A percentile compares a stretch with the other conserved stretches of the same genome.
These are phyloP conservation scores for Diversispora epigaea DNA, from an alignment of 192 early-diverging fungal species.

Conservation along the genomic window DNA sequence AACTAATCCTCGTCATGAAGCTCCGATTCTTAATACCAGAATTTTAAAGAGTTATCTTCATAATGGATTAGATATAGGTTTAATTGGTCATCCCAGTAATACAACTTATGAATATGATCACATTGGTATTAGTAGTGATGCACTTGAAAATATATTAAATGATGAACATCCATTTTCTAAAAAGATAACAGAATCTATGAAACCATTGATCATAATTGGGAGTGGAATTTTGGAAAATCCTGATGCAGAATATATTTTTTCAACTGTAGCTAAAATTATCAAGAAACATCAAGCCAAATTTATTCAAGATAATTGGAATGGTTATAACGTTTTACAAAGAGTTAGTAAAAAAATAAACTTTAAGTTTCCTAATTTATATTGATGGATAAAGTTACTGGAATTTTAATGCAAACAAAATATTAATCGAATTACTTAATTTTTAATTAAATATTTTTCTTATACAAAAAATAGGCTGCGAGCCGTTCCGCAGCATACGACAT, in stretches of 20 bases:
- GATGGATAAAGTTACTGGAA: not conserved
- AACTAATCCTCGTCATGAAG: conserved; percentile 96
- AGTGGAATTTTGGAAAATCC: conserved; percentile 72
- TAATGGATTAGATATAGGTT: conserved; percentile 73
- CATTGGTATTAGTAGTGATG: conserved; percentile 63
- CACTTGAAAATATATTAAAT: conserved; percentile 67
- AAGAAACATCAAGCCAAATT: conserved; percentile 65
- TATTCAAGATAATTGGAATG: conserved; percentile 80
- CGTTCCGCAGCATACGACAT: conserved; percentile 89
- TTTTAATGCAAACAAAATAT: not conserved
- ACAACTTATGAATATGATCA: conserved; percentile 93
- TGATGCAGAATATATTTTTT: conserved; percentile 73
- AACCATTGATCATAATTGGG: conserved; percentile 89
- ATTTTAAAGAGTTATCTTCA: conserved; percentile 92
- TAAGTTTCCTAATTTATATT: not conserved
- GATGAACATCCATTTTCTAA: conserved; percentile 73
- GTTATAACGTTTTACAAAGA: conserved; percentile 88
- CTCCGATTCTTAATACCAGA: conserved; percentile 91
- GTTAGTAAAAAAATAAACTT: conserved; percentile 45
- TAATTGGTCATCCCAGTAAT: conserved; percentile 76
- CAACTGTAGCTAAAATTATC: conserved; percentile 73
- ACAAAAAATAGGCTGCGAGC: conserved; percentile 65
- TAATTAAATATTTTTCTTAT: not conserved
- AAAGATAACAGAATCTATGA: conserved; percentile 79
- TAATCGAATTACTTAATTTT: conserved; percentile 19